These are phyloP conservation scores for Xylaria flabelliformis DNA, from an alignment of 495 filamentous ascomycete genomes.

Conservation along the genomic window DNA sequence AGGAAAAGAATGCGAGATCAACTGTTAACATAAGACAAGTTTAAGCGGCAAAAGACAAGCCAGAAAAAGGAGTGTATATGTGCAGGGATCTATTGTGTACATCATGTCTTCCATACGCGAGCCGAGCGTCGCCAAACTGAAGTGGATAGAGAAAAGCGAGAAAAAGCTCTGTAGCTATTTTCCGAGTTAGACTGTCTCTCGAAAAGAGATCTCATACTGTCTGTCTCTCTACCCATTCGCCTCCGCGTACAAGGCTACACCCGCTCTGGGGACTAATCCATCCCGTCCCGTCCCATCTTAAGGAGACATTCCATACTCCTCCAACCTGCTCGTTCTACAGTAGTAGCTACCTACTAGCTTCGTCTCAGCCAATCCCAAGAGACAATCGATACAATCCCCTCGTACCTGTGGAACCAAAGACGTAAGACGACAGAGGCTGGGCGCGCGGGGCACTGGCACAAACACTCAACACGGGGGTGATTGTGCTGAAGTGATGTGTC, in stretches of 20 bases:
- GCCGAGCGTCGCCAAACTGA: not conserved
- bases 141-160: not conserved
- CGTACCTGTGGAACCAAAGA: slow-evolving; percentile 19
- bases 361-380: not conserved
- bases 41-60: not conserved
- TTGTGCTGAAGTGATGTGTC: slow-evolving; percentile 4
- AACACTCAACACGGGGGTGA: slow-evolving; percentile 6
- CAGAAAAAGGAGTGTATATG: not conserved
- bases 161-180: not conserved
- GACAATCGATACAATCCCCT: not conserved
- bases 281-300: slow-evolving; percentile 11
- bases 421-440: slow-evolving; percentile 14
- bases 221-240: not conserved
- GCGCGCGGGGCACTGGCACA: not conserved
- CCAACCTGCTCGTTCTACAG: not conserved
- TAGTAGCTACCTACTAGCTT: not conserved
- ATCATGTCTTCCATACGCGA: not conserved
- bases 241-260: not conserved
- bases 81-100: not conserved
- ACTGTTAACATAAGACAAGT: not conserved
- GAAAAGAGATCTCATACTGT: not conserved
- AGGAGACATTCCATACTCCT: not conserved
- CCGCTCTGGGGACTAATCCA: not conserved
- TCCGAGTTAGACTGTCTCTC: not conserved
- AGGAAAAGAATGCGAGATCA: not conserved